Conservation (phyloP, 768 basidiomycete genomes). For the Auriscalpium vulgare region DNA sequence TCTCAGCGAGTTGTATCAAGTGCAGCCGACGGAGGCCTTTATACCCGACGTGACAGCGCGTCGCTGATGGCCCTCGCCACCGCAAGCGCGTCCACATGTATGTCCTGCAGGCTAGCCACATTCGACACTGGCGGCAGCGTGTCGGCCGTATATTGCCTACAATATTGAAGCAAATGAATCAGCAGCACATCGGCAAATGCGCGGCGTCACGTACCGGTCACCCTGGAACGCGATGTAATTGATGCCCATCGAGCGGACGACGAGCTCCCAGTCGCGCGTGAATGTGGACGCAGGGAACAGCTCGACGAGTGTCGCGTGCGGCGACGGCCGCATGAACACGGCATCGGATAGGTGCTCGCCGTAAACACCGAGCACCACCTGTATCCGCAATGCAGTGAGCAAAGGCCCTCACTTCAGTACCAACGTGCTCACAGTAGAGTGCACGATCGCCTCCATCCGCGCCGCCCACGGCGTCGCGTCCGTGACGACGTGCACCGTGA, state of each 20-base stretch:
- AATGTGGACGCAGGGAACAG: slow-evolving; percentile 10
- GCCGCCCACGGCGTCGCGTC: slow-evolving; percentile 8
- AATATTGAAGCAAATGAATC: not conserved
- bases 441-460: slow-evolving; percentile 11
- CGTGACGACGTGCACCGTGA: slow-evolving; percentile 6
- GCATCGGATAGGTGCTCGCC: slow-evolving; percentile 11
- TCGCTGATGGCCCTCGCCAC: slow-evolving; percentile 8
- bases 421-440: slow-evolving; percentile 7
- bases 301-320: slow-evolving; percentile 9
- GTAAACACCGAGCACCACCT: slow-evolving; percentile 10
- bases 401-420: not conserved
- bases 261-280: slow-evolving; percentile 8
- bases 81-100: slow-evolving; percentile 7
- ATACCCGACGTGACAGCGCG: not conserved
- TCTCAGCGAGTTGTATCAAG: not conserved
- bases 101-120: not conserved
- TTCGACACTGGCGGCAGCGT: not conserved
- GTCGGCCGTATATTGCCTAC: slow-evolving; percentile 9
- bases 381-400: not conserved
- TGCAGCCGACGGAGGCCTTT: not conserved
- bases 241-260: slow-evolving; percentile 11
- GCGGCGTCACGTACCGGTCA: slow-evolving; percentile 2
- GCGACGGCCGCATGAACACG: slow-evolving; percentile 8
- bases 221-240: slow-evolving; percentile 12
- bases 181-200: not conserved